Conservation (phyloP, 345 rosid species). For the Rhizophora apiculata region DNA sequence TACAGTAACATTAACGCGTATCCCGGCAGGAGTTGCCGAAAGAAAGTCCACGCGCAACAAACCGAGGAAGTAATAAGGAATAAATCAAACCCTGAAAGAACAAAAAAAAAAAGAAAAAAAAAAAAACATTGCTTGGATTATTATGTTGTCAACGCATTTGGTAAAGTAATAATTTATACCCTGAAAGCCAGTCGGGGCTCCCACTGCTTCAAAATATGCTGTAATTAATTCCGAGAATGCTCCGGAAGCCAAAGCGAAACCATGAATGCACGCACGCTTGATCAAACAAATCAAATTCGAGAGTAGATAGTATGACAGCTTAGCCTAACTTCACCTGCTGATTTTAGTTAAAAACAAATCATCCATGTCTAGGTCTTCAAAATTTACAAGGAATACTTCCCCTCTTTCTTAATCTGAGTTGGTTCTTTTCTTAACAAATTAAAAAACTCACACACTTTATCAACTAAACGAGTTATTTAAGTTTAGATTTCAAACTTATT, state of each 20-base stretch:
- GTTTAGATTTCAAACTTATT: no score
- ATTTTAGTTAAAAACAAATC: no score
- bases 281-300: neutral
- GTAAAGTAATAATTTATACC: conserved; percentile 28
- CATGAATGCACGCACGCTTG: neutral
- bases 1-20: conserved; percentile 72
- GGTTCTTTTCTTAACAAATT: no score
- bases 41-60: conserved; percentile 75
- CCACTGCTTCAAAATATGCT: conserved; percentile 56
- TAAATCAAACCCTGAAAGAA: neutral
- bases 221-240: conserved; percentile 65
- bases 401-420: no score
- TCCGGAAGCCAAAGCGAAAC: conserved; percentile 23
- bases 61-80: conserved; percentile 28
- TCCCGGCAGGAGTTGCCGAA: conserved; percentile 63
- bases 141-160: neutral
- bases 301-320: neutral
- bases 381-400: no score
- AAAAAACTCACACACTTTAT: no score
- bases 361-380: no score
- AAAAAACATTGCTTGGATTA: neutral
- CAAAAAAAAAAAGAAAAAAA: no score
- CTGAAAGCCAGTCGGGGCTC: conserved; percentile 75
- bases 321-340: no score
- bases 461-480: no score